A percentile compares a stretch with the other conserved stretches of the same genome.
Evolutionary conservation across 2,329 filamentous ascomycete species (phyloP).

Genomic region (Botrytis fabae): DNA sequence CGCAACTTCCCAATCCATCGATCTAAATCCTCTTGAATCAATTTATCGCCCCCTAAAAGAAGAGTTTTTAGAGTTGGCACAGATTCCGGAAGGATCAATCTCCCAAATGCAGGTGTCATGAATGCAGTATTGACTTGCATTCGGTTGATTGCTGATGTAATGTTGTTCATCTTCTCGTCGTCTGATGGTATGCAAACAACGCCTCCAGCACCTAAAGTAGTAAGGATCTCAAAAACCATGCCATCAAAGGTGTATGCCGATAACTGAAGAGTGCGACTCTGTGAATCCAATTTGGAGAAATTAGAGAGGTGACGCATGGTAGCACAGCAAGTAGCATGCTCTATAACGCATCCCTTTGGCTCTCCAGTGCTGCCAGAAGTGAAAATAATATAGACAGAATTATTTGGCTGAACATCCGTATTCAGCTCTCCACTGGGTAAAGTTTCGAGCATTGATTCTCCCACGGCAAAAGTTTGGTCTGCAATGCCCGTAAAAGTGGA

Average conservation of each 20-base stretch:
- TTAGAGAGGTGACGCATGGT: conserved; percentile 21
- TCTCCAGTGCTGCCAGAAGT: conserved; percentile 35
- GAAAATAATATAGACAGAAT: conserved; percentile 28
- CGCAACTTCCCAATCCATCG: conserved; percentile 43
- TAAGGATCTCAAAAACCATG: conserved; percentile 30
- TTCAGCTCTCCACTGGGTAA: not conserved
- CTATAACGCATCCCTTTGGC: conserved; percentile 32
- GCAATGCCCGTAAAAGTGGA: not conserved
- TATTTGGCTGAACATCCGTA: not conserved
- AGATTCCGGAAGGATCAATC: conserved; percentile 81
- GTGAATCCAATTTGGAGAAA: conserved; percentile 5
- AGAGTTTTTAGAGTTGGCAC: conserved; percentile 67
- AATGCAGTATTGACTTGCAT: conserved; percentile 29
- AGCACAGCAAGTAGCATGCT: conserved; percentile 27
- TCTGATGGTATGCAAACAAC: conserved; percentile 32
- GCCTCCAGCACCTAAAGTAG: conserved; percentile 29
- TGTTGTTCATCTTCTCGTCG: conserved; percentile 28
- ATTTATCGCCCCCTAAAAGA: conserved; percentile 88
- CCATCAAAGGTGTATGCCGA: conserved; percentile 32
- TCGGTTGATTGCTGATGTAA: conserved; percentile 26
- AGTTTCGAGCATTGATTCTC: not conserved
- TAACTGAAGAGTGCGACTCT: conserved; percentile 30
- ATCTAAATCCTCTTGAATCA: conserved; percentile 55
- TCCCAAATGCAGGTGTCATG: conserved; percentile 42
- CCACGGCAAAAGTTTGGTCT: conserved; percentile 6